Percentiles rank a stretch among this genome's conserved stretches.
Evolutionary conservation across 352 stramenopile genomes (phyloP).

Genomic region (Pythium chondricola): DNA sequence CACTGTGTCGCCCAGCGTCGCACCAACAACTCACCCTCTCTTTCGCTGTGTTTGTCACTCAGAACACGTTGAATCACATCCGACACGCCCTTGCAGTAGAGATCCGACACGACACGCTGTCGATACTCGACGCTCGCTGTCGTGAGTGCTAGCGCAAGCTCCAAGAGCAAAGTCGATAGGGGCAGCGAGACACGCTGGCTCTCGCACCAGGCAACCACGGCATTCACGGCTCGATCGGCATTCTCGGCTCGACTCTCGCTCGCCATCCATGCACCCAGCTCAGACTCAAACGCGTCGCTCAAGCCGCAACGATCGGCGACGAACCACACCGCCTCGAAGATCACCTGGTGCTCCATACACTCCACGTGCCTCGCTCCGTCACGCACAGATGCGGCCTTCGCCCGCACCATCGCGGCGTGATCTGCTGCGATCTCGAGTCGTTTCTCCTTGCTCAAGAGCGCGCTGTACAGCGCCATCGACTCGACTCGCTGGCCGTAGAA

Average conservation of each 20-base stretch:
- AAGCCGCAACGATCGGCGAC: slow-evolving; percentile 11
- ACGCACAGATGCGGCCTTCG: background rate
- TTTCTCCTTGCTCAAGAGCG: slow-evolving; percentile 35
- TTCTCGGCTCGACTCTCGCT: too few species aligned
- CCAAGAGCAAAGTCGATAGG: slow-evolving; percentile 14
- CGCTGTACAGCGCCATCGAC: slow-evolving; percentile 29
- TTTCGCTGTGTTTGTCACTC: slow-evolving; percentile 5
- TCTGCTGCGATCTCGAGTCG: slow-evolving; percentile 47
- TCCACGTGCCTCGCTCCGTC: too few species aligned
- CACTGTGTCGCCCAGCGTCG: slow-evolving; percentile 7
- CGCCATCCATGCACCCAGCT: too few species aligned
- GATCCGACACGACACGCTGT: slow-evolving; percentile 10
- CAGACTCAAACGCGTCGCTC: too few species aligned
- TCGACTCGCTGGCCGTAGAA: slow-evolving; percentile 49
- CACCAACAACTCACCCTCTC: slow-evolving; percentile 2
- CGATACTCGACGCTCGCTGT: slow-evolving; percentile 13
- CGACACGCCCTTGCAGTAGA: slow-evolving; percentile 20
- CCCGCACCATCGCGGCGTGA: slow-evolving; percentile 13
- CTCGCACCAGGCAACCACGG: slow-evolving; percentile 18
- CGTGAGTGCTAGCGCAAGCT: slow-evolving; percentile 14
- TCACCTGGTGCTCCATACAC: slow-evolving; percentile 12
- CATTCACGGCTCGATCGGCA: slow-evolving; percentile 19
- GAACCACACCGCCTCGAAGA: slow-evolving; percentile 19
- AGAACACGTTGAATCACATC: slow-evolving; percentile 17
- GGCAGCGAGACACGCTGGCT: too few species aligned